A percentile compares a stretch with the other conserved stretches of the same genome.
Conservation (phyloP, 1,284 basidiomycete species). For the Rhodotorula mucilaginosa region DNA sequence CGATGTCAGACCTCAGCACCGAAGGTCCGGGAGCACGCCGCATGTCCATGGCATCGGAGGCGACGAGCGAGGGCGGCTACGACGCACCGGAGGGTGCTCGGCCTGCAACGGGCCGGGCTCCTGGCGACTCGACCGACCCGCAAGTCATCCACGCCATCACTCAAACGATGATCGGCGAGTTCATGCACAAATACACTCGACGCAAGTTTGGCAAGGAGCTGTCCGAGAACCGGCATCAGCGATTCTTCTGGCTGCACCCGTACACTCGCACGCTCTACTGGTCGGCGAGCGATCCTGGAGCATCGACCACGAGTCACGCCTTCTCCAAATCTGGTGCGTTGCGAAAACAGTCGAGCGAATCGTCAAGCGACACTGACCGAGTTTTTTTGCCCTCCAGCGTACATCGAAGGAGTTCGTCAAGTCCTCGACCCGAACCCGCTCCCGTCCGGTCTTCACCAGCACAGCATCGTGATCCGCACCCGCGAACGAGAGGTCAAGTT, state of each 20-base stretch:
- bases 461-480: constrained; percentile 89
- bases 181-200: constrained; percentile 95
- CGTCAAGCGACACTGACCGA: not conserved
- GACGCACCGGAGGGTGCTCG: constrained; percentile 11
- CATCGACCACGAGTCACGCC: constrained; percentile 76
- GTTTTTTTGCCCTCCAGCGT: constrained; percentile 61
- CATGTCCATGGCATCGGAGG: constrained; percentile 43
- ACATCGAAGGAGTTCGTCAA: constrained; percentile 84
- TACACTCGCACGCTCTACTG: constrained; percentile 98
- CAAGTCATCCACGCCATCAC: constrained; percentile 91
- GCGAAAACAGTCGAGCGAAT: not conserved
- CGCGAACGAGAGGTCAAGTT: constrained; percentile 96
- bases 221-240: constrained; percentile 83
- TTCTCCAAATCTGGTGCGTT: constrained; percentile 92
- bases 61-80: constrained; percentile 46
- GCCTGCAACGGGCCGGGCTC: constrained; percentile 16
- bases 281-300: constrained; percentile 86
- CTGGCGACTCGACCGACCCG: constrained; percentile 68
- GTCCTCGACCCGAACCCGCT: constrained; percentile 89
- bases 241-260: constrained; percentile 99
- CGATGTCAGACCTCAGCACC: constrained; percentile 39
- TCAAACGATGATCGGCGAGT: constrained; percentile 99
- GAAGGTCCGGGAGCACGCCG: constrained; percentile 30
- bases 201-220: constrained; percentile 85
- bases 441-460: constrained; percentile 86